Evolutionary conservation across 2,329 filamentous ascomycete species (phyloP).

Genomic region (Huntiella decipiens): DNA sequence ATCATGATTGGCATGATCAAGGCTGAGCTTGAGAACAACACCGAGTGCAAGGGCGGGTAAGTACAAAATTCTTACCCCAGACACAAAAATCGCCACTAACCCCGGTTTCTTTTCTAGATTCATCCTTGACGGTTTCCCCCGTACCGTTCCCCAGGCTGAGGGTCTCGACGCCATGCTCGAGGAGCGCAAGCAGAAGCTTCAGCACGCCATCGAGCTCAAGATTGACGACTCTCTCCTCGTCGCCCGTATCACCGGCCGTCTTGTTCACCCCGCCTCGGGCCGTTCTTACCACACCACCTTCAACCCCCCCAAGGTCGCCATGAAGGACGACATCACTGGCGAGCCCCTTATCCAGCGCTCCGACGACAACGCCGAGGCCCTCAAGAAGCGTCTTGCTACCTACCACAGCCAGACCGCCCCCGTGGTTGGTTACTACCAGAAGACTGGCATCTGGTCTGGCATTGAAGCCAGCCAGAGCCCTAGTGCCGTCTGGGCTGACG

Average conservation of each 20-base stretch:
- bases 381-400: constrained; percentile 83
- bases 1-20: constrained; percentile 99
- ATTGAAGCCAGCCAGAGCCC: constrained; percentile 94
- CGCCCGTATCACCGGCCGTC: constrained; percentile 84
- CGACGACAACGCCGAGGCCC: constrained; percentile 88
- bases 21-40: constrained; percentile 82
- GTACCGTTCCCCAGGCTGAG: constrained; percentile 88
- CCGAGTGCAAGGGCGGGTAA: constrained; percentile 92
- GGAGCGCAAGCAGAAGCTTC: constrained; percentile 60
- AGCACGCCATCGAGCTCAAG: constrained; percentile 90
- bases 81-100: neutral
- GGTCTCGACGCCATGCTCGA: constrained; percentile 83
- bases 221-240: constrained; percentile 91
- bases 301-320: constrained; percentile 84
- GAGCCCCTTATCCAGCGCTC: constrained; percentile 91
- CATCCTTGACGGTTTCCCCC: constrained; percentile 96
- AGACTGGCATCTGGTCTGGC: constrained; percentile 89
- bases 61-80: constrained; percentile 14
- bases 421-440: constrained; percentile 91
- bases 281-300: constrained; percentile 97
- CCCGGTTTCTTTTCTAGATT: constrained; percentile 42
- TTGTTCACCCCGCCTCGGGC: constrained; percentile 88
- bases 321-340: constrained; percentile 94
- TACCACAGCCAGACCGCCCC: constrained; percentile 90
- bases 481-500: constrained; percentile 82